A percentile compares a stretch with the other conserved stretches of the same genome.
Evolutionary conservation across 345 rosid species (phyloP).

Genomic region (Cardamine chenopodiifolia): DNA sequence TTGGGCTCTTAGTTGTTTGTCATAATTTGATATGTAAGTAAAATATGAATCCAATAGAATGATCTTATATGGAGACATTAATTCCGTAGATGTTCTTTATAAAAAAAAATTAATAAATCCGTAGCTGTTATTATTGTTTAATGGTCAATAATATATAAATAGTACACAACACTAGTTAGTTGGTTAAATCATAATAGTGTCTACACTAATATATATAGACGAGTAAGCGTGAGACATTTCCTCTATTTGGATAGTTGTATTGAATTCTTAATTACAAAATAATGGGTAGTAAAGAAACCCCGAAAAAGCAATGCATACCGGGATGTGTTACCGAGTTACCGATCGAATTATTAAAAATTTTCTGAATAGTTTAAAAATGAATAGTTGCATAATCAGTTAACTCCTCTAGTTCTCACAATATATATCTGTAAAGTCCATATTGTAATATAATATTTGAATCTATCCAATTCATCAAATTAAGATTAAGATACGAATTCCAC

Average conservation of each 20-base stretch:
- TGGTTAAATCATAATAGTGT: neutral
- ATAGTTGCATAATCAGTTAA: neutral
- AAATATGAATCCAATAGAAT: neutral
- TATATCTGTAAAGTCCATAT: constrained; percentile 11
- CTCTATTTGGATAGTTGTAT: constrained; percentile 3
- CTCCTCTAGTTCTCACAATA: neutral
- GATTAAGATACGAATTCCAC: constrained; percentile 30
- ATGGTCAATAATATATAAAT: constrained; percentile 1
- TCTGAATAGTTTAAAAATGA: constrained; percentile 21
- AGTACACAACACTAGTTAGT: neutral
- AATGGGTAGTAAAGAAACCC: constrained; percentile 8
- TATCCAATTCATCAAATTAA: constrained; percentile 2
- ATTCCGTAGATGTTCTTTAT: too few species aligned
- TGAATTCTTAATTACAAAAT: neutral
- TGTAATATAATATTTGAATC: constrained; percentile 13
- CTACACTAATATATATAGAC: constrained; percentile 1
- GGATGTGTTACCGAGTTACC: constrained; percentile 18
- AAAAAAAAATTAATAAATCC: too few species aligned
- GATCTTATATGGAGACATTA: neutral
- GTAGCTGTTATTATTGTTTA: neutral
- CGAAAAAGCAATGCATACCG: neutral
- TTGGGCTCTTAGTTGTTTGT: neutral
- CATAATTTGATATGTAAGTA: neutral
- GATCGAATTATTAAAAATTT: constrained; percentile 24
- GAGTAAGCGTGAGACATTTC: constrained; percentile 12